phyloP scores from a whole-genome alignment of 1,284 basidiomycete species.

The Sanguinoderma infundibulare region DNA sequence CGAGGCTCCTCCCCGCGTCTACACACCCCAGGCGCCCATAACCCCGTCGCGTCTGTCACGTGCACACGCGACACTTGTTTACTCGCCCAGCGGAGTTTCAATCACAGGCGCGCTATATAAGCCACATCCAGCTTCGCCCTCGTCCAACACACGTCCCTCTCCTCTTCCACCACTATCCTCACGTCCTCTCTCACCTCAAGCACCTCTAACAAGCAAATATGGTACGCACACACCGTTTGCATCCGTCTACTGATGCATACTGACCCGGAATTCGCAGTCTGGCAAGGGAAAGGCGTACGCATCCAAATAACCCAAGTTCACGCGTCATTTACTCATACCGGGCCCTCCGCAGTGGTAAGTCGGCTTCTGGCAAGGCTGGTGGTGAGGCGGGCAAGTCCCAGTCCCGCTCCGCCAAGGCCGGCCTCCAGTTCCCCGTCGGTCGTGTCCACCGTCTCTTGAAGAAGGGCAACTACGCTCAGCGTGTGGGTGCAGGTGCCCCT shows the following conservation, averaged over 20 bases:
- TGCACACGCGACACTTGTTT: slow-evolving; percentile 33
- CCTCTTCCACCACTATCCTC: slow-evolving; percentile 34
- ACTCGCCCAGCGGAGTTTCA: slow-evolving; percentile 37
- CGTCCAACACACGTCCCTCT: slow-evolving; percentile 25
- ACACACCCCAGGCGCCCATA: slow-evolving; percentile 13
- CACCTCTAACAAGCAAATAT: slow-evolving; percentile 31
- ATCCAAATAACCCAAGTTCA: not conserved
- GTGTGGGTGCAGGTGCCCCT: slow-evolving; percentile 73
- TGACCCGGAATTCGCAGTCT: slow-evolving; percentile 41
- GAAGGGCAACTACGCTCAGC: slow-evolving; percentile 79
- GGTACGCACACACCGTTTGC: slow-evolving; percentile 30
- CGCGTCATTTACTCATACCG: slow-evolving; percentile 10
- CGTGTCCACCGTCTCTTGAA: slow-evolving; percentile 88
- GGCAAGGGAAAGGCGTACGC: slow-evolving; percentile 59
- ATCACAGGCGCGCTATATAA: slow-evolving; percentile 39
- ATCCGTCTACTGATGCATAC: slow-evolving; percentile 12
- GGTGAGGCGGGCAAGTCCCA: slow-evolving; percentile 51
- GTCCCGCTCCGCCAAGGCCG: slow-evolving; percentile 79
- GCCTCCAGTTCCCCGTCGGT: slow-evolving; percentile 86
- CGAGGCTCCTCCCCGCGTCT: slow-evolving; percentile 5
- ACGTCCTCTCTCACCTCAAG: slow-evolving; percentile 18
- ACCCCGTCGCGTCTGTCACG: slow-evolving; percentile 33
- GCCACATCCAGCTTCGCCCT: slow-evolving; percentile 31
- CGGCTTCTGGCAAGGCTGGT: slow-evolving; percentile 58
- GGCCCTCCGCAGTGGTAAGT: slow-evolving; percentile 49